A percentile compares a stretch with the other conserved stretches of the same genome.
Conservation (phyloP, 1,284 basidiomycete species). For the Agaricales sp. region DNA sequence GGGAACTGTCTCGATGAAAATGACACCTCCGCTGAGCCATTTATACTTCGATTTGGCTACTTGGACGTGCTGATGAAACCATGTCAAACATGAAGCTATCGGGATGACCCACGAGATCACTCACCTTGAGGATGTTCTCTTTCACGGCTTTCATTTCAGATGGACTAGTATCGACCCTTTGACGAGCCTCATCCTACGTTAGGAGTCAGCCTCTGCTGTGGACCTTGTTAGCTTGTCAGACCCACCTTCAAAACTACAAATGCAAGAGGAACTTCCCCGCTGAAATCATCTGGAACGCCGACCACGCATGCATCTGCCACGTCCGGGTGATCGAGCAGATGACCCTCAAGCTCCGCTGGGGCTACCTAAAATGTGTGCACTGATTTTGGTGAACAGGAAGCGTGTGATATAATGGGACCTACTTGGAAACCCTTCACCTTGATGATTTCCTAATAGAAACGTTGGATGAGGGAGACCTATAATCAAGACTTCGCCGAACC, state of each 20-base stretch:
- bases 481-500: conserved; percentile 23
- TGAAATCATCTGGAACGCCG: conserved; percentile 56
- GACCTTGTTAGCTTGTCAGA: too few species aligned
- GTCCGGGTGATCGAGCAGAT: conserved; percentile 53
- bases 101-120: neutral
- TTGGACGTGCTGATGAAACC: conserved; percentile 43
- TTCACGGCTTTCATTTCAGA: conserved; percentile 20
- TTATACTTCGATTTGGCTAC: conserved; percentile 68
- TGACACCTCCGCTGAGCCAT: conserved; percentile 53
- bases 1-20: conserved; percentile 58
- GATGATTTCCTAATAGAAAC: conserved; percentile 29
- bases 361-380: conserved; percentile 47
- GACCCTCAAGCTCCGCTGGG: conserved; percentile 56
- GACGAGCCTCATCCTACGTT: conserved; percentile 13
- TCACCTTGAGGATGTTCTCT: neutral
- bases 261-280: conserved; percentile 53
- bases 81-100: conserved; percentile 8
- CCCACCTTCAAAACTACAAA: conserved; percentile 36
- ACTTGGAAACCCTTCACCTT: conserved; percentile 15
- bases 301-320: conserved; percentile 64
- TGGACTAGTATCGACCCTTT: neutral
- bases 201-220: neutral
- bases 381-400: conserved; percentile 37
- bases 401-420: neutral
- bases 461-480: too few species aligned